These are phyloP conservation scores for Neurospora sp. DNA, from an alignment of 495 filamentous ascomycete genomes.

Conservation along the genomic window DNA sequence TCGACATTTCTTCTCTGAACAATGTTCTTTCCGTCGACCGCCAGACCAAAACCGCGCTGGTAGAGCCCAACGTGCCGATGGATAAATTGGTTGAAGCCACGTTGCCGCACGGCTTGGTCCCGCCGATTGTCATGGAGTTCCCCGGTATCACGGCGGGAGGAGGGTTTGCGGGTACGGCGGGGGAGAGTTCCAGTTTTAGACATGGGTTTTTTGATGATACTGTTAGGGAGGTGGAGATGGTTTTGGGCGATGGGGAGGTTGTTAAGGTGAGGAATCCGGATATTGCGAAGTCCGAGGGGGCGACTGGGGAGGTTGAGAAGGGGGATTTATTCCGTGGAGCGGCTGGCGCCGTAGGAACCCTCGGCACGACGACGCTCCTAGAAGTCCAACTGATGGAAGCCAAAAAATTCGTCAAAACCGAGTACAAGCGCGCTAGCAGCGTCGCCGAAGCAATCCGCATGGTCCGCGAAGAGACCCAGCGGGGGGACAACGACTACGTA, in stretches of 20 bases:
- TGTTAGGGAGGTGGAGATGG: constrained; percentile 48
- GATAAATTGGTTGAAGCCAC: constrained; percentile 47
- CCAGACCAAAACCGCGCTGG: constrained; percentile 31
- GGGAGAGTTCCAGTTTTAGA: constrained; percentile 44
- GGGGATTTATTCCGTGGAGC: constrained; percentile 46
- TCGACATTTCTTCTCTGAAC: constrained; percentile 33
- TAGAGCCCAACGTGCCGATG: constrained; percentile 61
- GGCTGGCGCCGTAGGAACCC: constrained; percentile 45
- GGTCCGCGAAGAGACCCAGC: constrained; percentile 20
- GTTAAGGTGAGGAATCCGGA: constrained; percentile 13
- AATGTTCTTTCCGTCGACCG: constrained; percentile 34
- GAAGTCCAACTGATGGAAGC: constrained; percentile 45
- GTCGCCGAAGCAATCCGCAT: constrained; percentile 32
- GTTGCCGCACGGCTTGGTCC: constrained; percentile 43
- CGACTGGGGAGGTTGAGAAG: constrained; percentile 5
- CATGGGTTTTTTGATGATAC: constrained; percentile 51
- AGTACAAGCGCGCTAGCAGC: constrained; percentile 32
- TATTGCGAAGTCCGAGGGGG: constrained; percentile 8
- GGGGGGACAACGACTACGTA: constrained; percentile 29
- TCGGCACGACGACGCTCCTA: constrained; percentile 46
- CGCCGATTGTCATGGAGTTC: constrained; percentile 51
- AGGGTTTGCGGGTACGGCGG: constrained; percentile 50
- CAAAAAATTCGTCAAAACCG: constrained; percentile 43
- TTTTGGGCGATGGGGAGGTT: constrained; percentile 44
- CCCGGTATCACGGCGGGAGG: constrained; percentile 57